phyloP scores from a whole-genome alignment of 345 rosid genomes.

The Eucalyptus pumila region DNA sequence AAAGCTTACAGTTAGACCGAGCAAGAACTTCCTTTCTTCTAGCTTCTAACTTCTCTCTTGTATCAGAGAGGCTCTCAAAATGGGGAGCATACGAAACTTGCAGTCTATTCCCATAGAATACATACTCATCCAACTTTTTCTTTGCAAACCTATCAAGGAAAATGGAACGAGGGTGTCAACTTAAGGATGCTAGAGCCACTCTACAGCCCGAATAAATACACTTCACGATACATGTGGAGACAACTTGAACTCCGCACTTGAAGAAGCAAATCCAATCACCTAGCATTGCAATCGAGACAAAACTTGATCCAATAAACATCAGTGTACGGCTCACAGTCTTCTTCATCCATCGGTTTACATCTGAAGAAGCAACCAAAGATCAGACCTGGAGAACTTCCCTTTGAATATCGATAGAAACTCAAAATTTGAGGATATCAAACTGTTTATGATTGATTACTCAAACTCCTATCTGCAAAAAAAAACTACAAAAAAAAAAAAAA shows the following conservation, averaged over 20 bases:
- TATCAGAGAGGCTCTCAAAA: constrained; percentile 59
- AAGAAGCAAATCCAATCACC: constrained; percentile 17
- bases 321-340: constrained; percentile 66
- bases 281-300: constrained; percentile 49
- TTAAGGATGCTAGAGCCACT: not conserved
- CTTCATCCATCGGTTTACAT: constrained; percentile 90
- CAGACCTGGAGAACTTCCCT: not conserved
- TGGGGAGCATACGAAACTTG: constrained; percentile 75
- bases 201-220: not conserved
- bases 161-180: not conserved
- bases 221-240: not conserved
- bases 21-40: constrained; percentile 67
- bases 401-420: not conserved
- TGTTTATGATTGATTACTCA: not conserved
- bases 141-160: constrained; percentile 55
- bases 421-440: not conserved
- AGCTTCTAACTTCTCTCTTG: constrained; percentile 70
- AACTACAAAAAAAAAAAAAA: accelerated
- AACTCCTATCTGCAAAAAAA: not conserved
- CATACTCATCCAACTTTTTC: constrained; percentile 75
- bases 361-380: constrained; percentile 10
- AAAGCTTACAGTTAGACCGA: constrained; percentile 46
- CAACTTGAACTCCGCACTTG: not conserved
- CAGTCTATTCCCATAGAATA: constrained; percentile 60
- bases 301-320: constrained; percentile 88